These are phyloP conservation scores for Mortierella sp. DNA, from an alignment of 371 early-diverging fungal species.

Conservation along the genomic window DNA sequence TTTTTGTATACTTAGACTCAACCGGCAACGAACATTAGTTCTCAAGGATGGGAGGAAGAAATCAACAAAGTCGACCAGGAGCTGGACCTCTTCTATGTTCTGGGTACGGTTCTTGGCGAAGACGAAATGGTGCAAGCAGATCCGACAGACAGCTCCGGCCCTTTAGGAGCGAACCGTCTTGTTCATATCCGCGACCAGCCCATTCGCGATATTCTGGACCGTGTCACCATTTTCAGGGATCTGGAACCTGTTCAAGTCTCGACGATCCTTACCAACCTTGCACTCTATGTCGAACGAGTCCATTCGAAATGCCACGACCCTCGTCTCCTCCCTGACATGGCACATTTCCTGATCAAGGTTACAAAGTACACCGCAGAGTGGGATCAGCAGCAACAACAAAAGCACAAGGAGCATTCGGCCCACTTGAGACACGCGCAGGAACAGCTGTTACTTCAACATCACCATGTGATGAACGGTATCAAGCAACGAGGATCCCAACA, in stretches of 20 bases:
- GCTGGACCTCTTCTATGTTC: conserved; percentile 70
- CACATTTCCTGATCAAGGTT: conserved; percentile 47
- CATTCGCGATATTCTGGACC: conserved; percentile 72
- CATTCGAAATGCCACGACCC: conserved; percentile 59
- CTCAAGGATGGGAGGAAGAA: conserved; percentile 35
- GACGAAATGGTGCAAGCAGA: conserved; percentile 70
- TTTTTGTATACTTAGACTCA: conserved; percentile 60
- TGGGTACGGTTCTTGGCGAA: conserved; percentile 69
- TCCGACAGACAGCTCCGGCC: conserved; percentile 27
- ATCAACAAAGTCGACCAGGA: conserved; percentile 55
- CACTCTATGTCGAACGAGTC: conserved; percentile 69
- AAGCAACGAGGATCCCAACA: conserved; percentile 12
- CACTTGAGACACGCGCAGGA: conserved; percentile 25
- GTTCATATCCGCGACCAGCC: conserved; percentile 73
- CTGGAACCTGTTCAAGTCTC: conserved; percentile 71
- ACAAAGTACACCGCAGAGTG: conserved; percentile 56
- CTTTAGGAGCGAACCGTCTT: conserved; percentile 34
- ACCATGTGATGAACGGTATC: conserved; percentile 14
- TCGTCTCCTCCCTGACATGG: conserved; percentile 42
- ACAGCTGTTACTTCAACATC: conserved; percentile 23
- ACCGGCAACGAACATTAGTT: conserved; percentile 52
- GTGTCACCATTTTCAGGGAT: conserved; percentile 67
- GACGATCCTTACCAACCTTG: conserved; percentile 67
- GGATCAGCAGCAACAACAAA: conserved; percentile 49
- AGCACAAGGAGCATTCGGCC: conserved; percentile 30